phyloP scores from a whole-genome alignment of 805 yeast genomes.

The Metschnikowia cerradonensis region DNA sequence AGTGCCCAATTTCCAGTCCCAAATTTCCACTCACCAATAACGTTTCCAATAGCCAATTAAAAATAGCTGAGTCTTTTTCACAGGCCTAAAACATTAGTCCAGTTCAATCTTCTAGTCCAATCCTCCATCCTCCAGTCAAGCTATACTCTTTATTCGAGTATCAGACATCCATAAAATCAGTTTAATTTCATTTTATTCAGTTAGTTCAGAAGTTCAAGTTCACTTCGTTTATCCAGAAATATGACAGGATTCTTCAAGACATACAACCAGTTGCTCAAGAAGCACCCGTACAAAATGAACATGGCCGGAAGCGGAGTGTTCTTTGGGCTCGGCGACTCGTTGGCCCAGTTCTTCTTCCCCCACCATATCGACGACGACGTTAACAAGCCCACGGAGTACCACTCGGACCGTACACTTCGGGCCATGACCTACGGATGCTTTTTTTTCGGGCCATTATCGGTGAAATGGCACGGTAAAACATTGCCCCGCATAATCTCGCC shows the following conservation, averaged over 20 bases:
- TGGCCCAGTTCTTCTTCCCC: conserved; percentile 40
- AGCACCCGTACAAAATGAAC: conserved; percentile 51
- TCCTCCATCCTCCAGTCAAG: no score
- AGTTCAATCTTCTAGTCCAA: no score
- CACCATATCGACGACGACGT: conserved; percentile 21
- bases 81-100: no score
- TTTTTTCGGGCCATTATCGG: conserved; percentile 38
- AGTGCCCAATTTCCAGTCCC: no score
- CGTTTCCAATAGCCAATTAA: no score
- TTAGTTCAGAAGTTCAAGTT: no score
- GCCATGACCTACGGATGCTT: conserved; percentile 36
- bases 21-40: no score
- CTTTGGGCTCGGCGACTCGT: conserved; percentile 40
- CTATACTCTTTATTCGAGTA: no score
- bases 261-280: conserved; percentile 30
- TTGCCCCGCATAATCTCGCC: conserved; percentile 36
- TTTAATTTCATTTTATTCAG: no score
- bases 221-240: not conserved
- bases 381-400: conserved; percentile 20
- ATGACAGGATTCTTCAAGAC: conserved; percentile 16
- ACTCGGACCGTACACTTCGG: conserved; percentile 30
- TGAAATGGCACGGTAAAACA: conserved; percentile 36
- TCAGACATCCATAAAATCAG: no score
- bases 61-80: no score
- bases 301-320: conserved; percentile 49